Percentiles rank a stretch among this genome's conserved stretches.
phyloP scores from a whole-genome alignment of 225 moss, liverwort and hornwort genomes.

The Takakia lepidozioides region DNA sequence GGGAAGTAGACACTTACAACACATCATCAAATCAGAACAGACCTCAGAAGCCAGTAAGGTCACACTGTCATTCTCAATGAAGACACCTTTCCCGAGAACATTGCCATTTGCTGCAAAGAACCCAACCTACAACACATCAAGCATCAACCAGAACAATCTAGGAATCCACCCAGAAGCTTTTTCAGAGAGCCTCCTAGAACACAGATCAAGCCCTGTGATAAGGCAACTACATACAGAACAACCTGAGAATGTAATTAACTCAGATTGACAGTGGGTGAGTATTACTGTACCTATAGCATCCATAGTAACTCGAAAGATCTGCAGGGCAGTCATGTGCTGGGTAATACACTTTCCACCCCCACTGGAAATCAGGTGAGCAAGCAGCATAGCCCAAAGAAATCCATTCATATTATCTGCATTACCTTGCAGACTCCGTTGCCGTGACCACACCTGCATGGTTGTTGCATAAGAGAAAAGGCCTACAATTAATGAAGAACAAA shows the following conservation, averaged over 20 bases:
- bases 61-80: conserved; percentile 18
- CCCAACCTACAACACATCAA: background rate
- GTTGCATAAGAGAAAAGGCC: background rate
- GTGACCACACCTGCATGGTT: conserved; percentile 86
- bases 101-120: conserved; percentile 19
- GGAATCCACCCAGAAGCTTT: no score
- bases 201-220: no score
- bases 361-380: conserved; percentile 56
- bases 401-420: conserved; percentile 50
- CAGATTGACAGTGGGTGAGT: background rate
- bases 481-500: no score
- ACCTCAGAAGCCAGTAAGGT: conserved; percentile 41
- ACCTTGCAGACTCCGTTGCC: conserved; percentile 62
- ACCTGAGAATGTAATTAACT: no score
- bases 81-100: conserved; percentile 35
- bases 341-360: conserved; percentile 69
- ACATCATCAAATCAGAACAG: no score
- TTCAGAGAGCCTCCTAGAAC: no score
- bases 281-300: conserved; percentile 46
- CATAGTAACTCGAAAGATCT: conserved; percentile 80
- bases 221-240: no score
- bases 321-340: conserved; percentile 69
- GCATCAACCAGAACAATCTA: no score
- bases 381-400: conserved; percentile 45
- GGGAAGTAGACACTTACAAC: no score